Percentiles rank a stretch among this genome's conserved stretches.
These are phyloP conservation scores for Cerrena zonata DNA, from an alignment of 1,284 basidiomycete genomes.

Conservation along the genomic window DNA sequence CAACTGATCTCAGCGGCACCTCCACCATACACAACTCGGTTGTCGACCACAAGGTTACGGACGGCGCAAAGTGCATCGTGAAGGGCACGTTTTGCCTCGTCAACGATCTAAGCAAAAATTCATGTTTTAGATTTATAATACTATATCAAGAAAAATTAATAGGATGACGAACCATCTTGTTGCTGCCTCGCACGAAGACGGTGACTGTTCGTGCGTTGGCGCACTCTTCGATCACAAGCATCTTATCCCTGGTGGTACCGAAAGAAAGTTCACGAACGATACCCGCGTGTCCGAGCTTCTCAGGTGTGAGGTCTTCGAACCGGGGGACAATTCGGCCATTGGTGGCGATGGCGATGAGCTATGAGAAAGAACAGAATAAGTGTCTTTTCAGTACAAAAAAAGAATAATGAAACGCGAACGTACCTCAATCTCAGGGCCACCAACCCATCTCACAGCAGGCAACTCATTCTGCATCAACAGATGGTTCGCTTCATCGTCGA, in stretches of 20 bases:
- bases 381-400: background rate
- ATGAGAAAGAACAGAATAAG: slow-evolving; percentile 4
- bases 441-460: slow-evolving; percentile 98
- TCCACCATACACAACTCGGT: slow-evolving; percentile 96
- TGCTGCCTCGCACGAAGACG: slow-evolving; percentile 93
- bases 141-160: background rate
- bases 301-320: slow-evolving; percentile 89
- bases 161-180: slow-evolving; percentile 80
- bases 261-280: slow-evolving; percentile 91
- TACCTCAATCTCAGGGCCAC: slow-evolving; percentile 97
- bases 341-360: slow-evolving; percentile 97
- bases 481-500: slow-evolving; percentile 99
- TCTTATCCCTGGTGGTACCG: slow-evolving; percentile 96
- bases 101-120: slow-evolving; percentile 70
- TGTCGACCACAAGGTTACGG: slow-evolving; percentile 90
- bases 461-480: slow-evolving; percentile 95
- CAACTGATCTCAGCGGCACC: slow-evolving; percentile 97
- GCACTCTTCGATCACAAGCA: slow-evolving; percentile 98
- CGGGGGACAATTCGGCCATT: slow-evolving; percentile 97
- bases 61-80: slow-evolving; percentile 98
- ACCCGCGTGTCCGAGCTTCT: slow-evolving; percentile 90
- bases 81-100: slow-evolving; percentile 94
- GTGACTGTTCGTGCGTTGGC: slow-evolving; percentile 96
- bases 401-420: slow-evolving; percentile 10
- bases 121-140: background rate